phyloP scores from a whole-genome alignment of 2,329 filamentous ascomycete genomes.

The Arthroderma sp. region DNA sequence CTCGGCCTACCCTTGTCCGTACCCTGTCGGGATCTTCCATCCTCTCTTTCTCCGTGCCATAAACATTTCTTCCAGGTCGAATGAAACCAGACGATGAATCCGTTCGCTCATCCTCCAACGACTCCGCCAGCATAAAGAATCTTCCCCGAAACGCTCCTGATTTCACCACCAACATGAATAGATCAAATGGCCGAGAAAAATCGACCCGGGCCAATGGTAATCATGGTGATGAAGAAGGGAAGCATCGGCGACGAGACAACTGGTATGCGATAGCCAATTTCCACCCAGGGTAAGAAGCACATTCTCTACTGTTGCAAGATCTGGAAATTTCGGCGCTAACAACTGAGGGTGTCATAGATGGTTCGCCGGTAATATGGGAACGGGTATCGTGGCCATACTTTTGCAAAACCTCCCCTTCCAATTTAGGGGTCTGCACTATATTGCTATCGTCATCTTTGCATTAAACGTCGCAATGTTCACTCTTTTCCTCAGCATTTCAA shows the following conservation, averaged over 20 bases:
- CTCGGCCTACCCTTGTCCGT: too few species aligned
- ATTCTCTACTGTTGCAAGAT: neutral
- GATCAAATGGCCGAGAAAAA: too few species aligned
- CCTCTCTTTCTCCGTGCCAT: too few species aligned
- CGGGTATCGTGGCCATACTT: conserved; percentile 52
- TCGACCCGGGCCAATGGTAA: too few species aligned
- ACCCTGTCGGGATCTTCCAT: too few species aligned
- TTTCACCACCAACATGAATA: too few species aligned
- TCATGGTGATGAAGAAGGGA: neutral
- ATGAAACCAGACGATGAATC: too few species aligned
- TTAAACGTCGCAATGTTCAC: conserved; percentile 48
- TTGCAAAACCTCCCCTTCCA: conserved; percentile 51
- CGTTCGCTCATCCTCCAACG: too few species aligned
- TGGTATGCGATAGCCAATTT: conserved; percentile 11
- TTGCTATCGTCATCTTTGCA: conserved; percentile 48
- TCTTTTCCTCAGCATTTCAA: conserved; percentile 40
- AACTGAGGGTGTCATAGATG: conserved; percentile 20
- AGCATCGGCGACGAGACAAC: conserved; percentile 7
- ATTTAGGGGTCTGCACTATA: conserved; percentile 42
- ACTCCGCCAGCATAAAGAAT: too few species aligned
- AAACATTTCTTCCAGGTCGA: too few species aligned
- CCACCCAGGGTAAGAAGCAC: conserved; percentile 8
- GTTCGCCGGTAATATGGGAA: conserved; percentile 53
- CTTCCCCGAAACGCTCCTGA: too few species aligned
- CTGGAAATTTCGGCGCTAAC: neutral